Base-by-base conservation (phyloP, 768 basidiomycete genomes). In the Rhizopogon rudus region DNA sequence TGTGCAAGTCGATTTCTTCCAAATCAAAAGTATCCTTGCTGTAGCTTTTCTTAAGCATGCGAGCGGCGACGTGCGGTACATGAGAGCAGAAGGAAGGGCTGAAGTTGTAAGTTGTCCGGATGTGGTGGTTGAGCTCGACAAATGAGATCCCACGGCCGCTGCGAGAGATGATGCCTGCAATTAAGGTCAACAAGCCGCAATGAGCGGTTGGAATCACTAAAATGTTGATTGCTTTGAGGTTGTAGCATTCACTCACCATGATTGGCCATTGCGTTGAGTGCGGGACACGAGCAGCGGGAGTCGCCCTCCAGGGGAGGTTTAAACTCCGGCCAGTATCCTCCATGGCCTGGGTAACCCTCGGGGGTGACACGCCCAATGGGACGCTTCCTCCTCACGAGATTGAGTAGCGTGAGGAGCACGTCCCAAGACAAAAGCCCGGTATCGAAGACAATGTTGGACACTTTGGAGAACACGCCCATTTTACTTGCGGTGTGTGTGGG, bases 201-300 rank as follows among this genome's bases (percentile, higher is more conserved):
- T 28, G 9, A 16, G 42, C 17, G 14, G 13, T 28, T 28, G 35
- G 35, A 37, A 37, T 13, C 3, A 37, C 10, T 37, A 13, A 12
- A 37, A 37, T 12, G 35, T 3, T 37, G 35, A 13, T 13, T 37
- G 33, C 14, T 13, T 12, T 0, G 17, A 48, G 6, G 8, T 14
- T 39, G 12, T 17, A 33, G 17, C 1, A 12, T 10, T 10, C 60
- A 46, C 60, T 28, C 46, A 90, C 90, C 91, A 58, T 92, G 90
- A 65, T 92, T 92, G 6, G 90, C 88, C 81, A 93, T 73, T 0
- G 87, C 86, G 61, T 93, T 92, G 56, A 92, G 65, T 9, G 80
- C 88, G 1, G 89, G 89, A 60, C 89, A 91, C 1, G 84, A 80
- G 58, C 81, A 81, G 2, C 90, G 75, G 62, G 88, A 89, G 61